A percentile compares a stretch with the other conserved stretches of the same genome.
Conservation (phyloP, 2,329 filamentous ascomycete species). For the Ilyonectria destructans region DNA sequence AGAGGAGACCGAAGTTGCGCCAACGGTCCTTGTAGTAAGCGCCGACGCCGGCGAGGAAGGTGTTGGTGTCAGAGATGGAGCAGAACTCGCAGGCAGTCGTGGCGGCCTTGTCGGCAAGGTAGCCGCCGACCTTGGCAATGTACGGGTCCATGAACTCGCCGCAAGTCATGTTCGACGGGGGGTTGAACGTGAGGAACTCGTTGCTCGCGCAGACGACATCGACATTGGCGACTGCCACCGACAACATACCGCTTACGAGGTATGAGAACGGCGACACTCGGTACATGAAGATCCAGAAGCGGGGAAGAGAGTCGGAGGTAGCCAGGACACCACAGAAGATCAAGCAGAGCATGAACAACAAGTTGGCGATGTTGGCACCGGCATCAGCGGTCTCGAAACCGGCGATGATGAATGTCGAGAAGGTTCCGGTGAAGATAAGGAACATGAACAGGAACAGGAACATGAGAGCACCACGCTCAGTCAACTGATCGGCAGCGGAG, state of each 20-base stretch:
- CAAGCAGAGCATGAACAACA: conserved; percentile 76
- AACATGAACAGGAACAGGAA: conserved; percentile 84
- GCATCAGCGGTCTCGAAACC: conserved; percentile 77
- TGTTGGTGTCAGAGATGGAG: conserved; percentile 66
- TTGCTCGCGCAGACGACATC: conserved; percentile 77
- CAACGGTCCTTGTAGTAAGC: conserved; percentile 74
- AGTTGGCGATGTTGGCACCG: conserved; percentile 77
- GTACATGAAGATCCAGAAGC: conserved; percentile 69
- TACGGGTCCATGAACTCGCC: conserved; percentile 70
- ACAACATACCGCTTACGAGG: conserved; percentile 81
- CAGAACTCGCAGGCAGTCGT: conserved; percentile 73
- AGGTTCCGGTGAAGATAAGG: conserved; percentile 86
- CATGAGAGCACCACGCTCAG: conserved; percentile 83
- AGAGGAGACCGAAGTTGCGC: conserved; percentile 79
- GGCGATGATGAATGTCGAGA: conserved; percentile 83
- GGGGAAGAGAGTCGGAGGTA: conserved; percentile 67
- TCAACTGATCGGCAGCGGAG: conserved; percentile 70
- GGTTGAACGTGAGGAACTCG: conserved; percentile 78
- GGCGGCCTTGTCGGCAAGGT: conserved; percentile 65
- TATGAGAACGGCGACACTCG: conserved; percentile 88
- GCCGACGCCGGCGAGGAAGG: conserved; percentile 65
- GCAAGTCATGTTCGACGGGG: conserved; percentile 73
- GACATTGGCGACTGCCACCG: conserved; percentile 79
- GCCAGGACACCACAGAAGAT: conserved; percentile 52
- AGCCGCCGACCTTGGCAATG: conserved; percentile 66